These are phyloP conservation scores for Penicillium roqueforti DNA, from an alignment of 495 filamentous ascomycete genomes.

Conservation along the genomic window DNA sequence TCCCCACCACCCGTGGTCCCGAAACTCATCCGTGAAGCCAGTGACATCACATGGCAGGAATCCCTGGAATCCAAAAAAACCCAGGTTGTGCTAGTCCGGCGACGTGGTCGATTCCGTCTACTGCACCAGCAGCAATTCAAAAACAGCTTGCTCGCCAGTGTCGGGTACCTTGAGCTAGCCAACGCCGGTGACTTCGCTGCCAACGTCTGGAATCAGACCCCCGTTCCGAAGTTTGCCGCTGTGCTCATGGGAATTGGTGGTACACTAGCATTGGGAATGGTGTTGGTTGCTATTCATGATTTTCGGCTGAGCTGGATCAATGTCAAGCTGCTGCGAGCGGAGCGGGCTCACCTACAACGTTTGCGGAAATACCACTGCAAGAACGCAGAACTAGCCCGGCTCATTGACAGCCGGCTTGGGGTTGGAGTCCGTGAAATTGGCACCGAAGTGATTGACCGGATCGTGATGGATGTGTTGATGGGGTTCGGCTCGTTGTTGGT, in stretches of 20 bases:
- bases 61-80: conserved; percentile 13
- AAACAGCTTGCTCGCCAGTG: conserved; percentile 45
- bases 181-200: conserved; percentile 53
- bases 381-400: conserved; percentile 12
- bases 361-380: conserved; percentile 16
- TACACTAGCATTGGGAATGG: conserved; percentile 40
- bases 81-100: conserved; percentile 21
- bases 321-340: conserved; percentile 35
- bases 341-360: conserved; percentile 30
- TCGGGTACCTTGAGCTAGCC: conserved; percentile 49
- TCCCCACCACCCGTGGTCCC: conserved; percentile 10
- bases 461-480: conserved; percentile 46
- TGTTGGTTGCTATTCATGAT: conserved; percentile 41
- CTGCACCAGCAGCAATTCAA: conserved; percentile 34
- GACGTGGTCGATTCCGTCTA: conserved; percentile 19
- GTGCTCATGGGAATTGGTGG: conserved; percentile 50
- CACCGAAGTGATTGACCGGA: conserved; percentile 44
- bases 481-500: conserved; percentile 45
- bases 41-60: conserved; percentile 22
- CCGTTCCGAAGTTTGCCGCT: conserved; percentile 41
- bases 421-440: conserved; percentile 42
- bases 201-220: conserved; percentile 51
- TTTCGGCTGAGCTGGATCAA: conserved; percentile 41
- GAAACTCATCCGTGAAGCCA: conserved; percentile 23
- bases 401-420: conserved; percentile 32